A percentile compares a stretch with the other conserved stretches of the same genome.
Conservation (phyloP, 2,329 filamentous ascomycete species). For the Talaromyces sp. region DNA sequence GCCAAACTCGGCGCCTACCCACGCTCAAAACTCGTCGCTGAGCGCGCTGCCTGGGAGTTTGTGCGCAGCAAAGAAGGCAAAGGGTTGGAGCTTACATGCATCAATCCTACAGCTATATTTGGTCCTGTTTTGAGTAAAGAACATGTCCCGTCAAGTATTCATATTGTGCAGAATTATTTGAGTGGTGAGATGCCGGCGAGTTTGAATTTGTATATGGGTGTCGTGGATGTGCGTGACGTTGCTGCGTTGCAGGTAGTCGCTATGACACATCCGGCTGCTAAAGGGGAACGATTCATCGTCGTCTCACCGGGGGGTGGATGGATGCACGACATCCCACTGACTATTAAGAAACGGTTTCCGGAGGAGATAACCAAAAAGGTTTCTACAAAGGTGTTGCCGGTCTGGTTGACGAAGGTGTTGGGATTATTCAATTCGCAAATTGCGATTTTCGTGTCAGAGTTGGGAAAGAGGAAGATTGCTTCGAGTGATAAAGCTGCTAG, state of each 20-base stretch:
- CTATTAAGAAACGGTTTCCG: not conserved
- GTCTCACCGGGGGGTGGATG: not conserved
- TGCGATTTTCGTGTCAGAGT: not conserved
- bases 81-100: not conserved
- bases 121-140: not conserved
- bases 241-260: not conserved
- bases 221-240: constrained; percentile 1
- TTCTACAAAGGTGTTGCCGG: not conserved
- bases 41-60: not conserved
- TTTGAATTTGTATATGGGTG: constrained; percentile 5
- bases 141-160: not conserved
- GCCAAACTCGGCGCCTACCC: constrained; percentile 6
- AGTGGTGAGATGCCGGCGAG: constrained; percentile 6
- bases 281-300: not conserved
- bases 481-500: not conserved
- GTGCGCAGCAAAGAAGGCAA: not conserved
- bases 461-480: not conserved
- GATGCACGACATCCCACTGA: not conserved
- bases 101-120: constrained; percentile 5
- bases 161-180: not conserved
- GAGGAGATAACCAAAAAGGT: not conserved
- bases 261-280: not conserved
- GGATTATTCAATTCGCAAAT: not conserved
- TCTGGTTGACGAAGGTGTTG: not conserved
- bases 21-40: not conserved